These are phyloP conservation scores for Hyaloperonospora arabidopsidis DNA, from an alignment of 352 stramenopile species.

Conservation along the genomic window DNA sequence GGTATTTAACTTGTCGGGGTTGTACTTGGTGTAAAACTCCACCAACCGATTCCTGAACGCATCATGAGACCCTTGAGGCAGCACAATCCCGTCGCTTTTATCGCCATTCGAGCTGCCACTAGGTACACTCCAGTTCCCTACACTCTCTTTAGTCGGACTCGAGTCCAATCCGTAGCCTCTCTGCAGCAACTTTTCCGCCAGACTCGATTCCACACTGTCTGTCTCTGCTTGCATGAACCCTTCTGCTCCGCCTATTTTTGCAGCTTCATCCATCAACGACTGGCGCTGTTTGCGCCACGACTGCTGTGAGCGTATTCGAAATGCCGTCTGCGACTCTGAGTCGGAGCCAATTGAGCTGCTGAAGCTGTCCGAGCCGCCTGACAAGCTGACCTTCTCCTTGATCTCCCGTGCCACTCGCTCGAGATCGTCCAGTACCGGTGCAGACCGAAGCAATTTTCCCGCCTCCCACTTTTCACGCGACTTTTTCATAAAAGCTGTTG, in stretches of 20 bases:
- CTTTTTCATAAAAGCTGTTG: constrained; percentile 37
- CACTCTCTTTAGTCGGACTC: constrained; percentile 7
- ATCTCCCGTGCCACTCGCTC: constrained; percentile 18
- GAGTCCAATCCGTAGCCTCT: constrained; percentile 44
- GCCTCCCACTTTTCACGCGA: constrained; percentile 40
- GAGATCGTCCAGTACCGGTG: constrained; percentile 38
- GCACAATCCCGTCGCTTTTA: not conserved
- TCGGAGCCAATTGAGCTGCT: constrained; percentile 9
- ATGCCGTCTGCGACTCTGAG: constrained; percentile 16
- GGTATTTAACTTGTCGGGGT: constrained; percentile 42
- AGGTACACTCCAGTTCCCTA: not conserved
- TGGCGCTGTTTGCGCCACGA: constrained; percentile 58
- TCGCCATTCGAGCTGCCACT: constrained; percentile 1
- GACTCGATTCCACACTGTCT: constrained; percentile 16
- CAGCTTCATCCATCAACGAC: constrained; percentile 31
- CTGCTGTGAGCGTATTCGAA: constrained; percentile 49
- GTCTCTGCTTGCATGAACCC: not conserved
- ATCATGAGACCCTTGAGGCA: not conserved
- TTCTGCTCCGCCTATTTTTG: constrained; percentile 16
- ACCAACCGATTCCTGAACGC: constrained; percentile 35
- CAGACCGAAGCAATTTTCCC: constrained; percentile 35
- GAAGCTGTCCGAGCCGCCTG: constrained; percentile 4
- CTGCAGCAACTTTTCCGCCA: constrained; percentile 39
- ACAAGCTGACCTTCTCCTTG: constrained; percentile 19
- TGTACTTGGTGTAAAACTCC: constrained; percentile 66